Conservation (phyloP, 73 alveolate species). For the Durusdinium trenchii region DNA sequence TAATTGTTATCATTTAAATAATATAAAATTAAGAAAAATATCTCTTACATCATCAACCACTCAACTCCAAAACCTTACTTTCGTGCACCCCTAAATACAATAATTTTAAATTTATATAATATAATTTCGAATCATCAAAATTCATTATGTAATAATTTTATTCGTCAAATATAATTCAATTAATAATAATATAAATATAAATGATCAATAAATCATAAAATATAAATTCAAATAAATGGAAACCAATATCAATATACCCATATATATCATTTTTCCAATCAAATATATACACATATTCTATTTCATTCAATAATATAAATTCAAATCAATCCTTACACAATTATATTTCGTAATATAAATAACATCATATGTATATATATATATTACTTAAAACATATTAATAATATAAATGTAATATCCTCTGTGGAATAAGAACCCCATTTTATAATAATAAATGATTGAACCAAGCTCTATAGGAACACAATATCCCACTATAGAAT, state of each 20-base stretch:
- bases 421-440: too few relatives aligned
- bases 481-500: too few relatives aligned
- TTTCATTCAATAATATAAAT: background rate
- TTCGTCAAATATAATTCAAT: background rate
- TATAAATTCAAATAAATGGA: background rate
- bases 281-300: background rate
- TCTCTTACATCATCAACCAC: background rate
- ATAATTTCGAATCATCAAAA: background rate
- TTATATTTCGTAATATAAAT: background rate
- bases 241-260: background rate
- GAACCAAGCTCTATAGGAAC: too few relatives aligned
- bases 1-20: background rate
- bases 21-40: background rate
- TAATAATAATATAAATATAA: background rate
- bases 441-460: too few relatives aligned
- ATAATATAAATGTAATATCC: too few relatives aligned
- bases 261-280: background rate
- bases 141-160: background rate
- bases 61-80: too few relatives aligned
- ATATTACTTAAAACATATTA: too few relatives aligned
- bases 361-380: background rate
- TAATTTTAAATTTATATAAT: background rate
- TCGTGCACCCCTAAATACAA: background rate
- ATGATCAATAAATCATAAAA: background rate
- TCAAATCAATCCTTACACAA: background rate